These are phyloP conservation scores for Paecilomyces dactylethromorphus DNA, from an alignment of 2,329 filamentous ascomycete genomes.

Conservation along the genomic window DNA sequence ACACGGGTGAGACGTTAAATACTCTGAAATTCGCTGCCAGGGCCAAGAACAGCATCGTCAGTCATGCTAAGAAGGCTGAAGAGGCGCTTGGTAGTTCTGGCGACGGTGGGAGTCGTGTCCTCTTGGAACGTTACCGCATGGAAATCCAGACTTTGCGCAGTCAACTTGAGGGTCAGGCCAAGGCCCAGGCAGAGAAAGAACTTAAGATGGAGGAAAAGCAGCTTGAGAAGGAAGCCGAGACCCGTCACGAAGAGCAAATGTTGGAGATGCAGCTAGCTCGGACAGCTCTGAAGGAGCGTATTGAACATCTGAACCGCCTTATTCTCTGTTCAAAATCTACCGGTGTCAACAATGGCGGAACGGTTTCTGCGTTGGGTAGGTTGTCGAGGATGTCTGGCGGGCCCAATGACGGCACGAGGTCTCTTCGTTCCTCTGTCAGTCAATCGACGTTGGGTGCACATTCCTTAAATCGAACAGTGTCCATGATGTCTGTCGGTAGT, in stretches of 20 bases:
- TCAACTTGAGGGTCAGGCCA: slow-evolving; percentile 78
- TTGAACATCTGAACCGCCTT: slow-evolving; percentile 90
- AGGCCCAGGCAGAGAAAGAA: slow-evolving; percentile 56
- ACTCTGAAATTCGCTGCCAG: slow-evolving; percentile 94
- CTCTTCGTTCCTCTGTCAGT: slow-evolving; percentile 63
- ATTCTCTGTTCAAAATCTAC: slow-evolving; percentile 94
- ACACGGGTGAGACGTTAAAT: slow-evolving; percentile 85
- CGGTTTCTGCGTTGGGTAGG: slow-evolving; percentile 61
- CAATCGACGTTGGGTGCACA: slow-evolving; percentile 51
- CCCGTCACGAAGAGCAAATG: slow-evolving; percentile 93
- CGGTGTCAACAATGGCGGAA: slow-evolving; percentile 76
- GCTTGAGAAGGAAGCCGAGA: slow-evolving; percentile 71
- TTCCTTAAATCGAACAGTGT: slow-evolving; percentile 58
- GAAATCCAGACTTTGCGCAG: slow-evolving; percentile 78
- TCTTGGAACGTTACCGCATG: slow-evolving; percentile 87
- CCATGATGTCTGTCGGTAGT: slow-evolving; percentile 56
- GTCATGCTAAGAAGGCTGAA: slow-evolving; percentile 89
- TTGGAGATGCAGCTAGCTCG: slow-evolving; percentile 96
- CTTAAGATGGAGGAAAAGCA: slow-evolving; percentile 63
- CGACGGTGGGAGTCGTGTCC: slow-evolving; percentile 76
- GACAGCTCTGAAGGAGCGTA: slow-evolving; percentile 92
- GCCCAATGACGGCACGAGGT: slow-evolving; percentile 40
- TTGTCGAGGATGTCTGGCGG: slow-evolving; percentile 54
- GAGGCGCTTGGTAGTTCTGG: slow-evolving; percentile 72
- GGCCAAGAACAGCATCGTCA: slow-evolving; percentile 96